phyloP scores from a whole-genome alignment of 2,329 filamentous ascomycete genomes.

The Cladosporium sp. region DNA sequence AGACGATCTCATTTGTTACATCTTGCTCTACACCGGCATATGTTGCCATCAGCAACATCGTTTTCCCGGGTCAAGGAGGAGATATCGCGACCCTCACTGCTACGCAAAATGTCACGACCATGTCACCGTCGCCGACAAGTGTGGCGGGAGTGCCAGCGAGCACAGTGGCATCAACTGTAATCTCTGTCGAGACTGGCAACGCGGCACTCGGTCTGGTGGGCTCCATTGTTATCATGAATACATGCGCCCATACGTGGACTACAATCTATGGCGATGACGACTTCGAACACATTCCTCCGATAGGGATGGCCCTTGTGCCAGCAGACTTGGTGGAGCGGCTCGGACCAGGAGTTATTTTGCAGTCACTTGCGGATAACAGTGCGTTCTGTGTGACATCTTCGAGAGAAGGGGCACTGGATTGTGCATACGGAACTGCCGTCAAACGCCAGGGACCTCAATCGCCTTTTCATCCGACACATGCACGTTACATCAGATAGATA shows the following conservation, averaged over 20 bases:
- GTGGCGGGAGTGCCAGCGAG: background rate
- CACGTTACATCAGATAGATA: background rate
- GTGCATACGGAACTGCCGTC: background rate
- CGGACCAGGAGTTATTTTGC: background rate
- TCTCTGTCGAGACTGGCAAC: background rate
- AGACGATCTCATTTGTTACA: background rate
- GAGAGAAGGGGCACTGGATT: background rate
- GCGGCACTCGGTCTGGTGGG: background rate
- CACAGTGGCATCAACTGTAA: background rate
- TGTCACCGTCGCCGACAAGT: background rate
- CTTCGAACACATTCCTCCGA: background rate
- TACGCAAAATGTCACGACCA: background rate
- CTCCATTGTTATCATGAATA: background rate
- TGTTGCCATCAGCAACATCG: background rate
- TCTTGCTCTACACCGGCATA: background rate
- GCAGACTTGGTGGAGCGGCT: background rate
- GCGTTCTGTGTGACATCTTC: background rate
- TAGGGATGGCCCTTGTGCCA: background rate
- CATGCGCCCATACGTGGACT: background rate
- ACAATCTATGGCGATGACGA: background rate
- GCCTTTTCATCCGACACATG: background rate
- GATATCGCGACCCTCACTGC: background rate
- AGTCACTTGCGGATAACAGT: background rate
- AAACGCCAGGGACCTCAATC: background rate
- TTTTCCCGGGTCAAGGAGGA: background rate